Evolutionary conservation across 2,329 filamentous ascomycete species (phyloP).

Genomic region (Exophiala xenobiotica): DNA sequence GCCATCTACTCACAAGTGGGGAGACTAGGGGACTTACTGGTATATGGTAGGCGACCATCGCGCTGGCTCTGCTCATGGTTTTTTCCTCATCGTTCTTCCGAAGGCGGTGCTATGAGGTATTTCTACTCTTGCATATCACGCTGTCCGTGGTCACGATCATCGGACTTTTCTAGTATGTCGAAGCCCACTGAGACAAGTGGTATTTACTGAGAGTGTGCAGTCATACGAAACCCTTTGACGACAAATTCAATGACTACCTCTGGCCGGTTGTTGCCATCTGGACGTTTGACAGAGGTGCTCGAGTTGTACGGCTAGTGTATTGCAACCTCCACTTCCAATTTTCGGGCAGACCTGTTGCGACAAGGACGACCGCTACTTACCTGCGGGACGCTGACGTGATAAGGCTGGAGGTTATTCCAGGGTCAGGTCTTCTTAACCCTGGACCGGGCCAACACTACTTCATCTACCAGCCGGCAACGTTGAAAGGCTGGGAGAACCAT

Average conservation of each 20-base stretch:
- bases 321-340: constrained; percentile 43
- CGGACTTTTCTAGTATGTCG: constrained; percentile 48
- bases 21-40: background rate
- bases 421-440: constrained; percentile 35
- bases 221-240: constrained; percentile 49
- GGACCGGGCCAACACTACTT: constrained; percentile 52
- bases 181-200: too few relatives aligned
- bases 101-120: constrained; percentile 44
- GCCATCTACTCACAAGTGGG: background rate
- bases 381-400: constrained; percentile 46
- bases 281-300: constrained; percentile 47
- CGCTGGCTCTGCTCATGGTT: constrained; percentile 43
- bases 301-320: constrained; percentile 43
- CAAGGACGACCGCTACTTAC: constrained; percentile 44
- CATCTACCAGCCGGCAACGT: constrained; percentile 47
- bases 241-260: constrained; percentile 51
- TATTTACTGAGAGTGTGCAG: constrained; percentile 28
- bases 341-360: constrained; percentile 33
- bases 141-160: constrained; percentile 42
- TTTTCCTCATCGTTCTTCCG: constrained; percentile 50
- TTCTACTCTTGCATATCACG: constrained; percentile 41
- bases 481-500: constrained; percentile 51
- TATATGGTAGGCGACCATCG: background rate
- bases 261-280: constrained; percentile 52
- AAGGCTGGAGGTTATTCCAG: constrained; percentile 44